Percentiles rank a stretch among this genome's conserved stretches.
These are phyloP conservation scores for Ophiostoma ulmi DNA, from an alignment of 2,329 filamentous ascomycete genomes.

Conservation along the genomic window DNA sequence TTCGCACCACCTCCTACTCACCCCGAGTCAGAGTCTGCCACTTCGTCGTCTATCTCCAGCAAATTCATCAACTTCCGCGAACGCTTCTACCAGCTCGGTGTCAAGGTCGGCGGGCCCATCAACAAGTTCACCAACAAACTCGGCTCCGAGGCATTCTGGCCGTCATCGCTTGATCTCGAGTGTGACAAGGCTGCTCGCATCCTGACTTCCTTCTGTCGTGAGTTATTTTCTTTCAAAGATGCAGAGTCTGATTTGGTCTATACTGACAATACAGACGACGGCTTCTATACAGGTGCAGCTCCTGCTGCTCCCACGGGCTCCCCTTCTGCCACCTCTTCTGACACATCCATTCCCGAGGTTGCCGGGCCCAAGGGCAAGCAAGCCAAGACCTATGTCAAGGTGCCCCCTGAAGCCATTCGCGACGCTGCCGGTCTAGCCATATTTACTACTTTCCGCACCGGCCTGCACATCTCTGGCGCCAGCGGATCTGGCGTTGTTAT, in stretches of 20 bases:
- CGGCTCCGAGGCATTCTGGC: conserved; percentile 68
- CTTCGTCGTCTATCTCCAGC: not conserved
- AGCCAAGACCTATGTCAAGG: conserved; percentile 37
- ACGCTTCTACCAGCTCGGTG: conserved; percentile 30
- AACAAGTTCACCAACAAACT: conserved; percentile 66
- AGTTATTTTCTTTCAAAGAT: conserved; percentile 35
- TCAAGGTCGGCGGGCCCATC: conserved; percentile 52
- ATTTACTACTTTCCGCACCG: conserved; percentile 61
- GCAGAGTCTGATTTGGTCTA: no score
- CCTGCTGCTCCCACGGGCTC: conserved; percentile 23
- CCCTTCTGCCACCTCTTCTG: not conserved
- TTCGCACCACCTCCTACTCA: conserved; percentile 8
- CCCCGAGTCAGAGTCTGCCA: not conserved
- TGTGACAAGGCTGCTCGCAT: conserved; percentile 73
- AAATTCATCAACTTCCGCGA: conserved; percentile 24
- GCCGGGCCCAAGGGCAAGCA: conserved; percentile 30
- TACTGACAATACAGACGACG: conserved; percentile 30
- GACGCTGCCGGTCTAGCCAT: conserved; percentile 63
- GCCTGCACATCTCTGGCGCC: conserved; percentile 51
- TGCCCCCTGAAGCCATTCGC: conserved; percentile 43
- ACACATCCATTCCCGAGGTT: conserved; percentile 22
- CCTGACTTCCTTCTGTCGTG: conserved; percentile 71
- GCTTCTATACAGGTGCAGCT: conserved; percentile 30
- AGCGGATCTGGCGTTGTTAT: conserved; percentile 57
- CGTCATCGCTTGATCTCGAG: conserved; percentile 67